A percentile compares a stretch with the other conserved stretches of the same genome.
These are phyloP conservation scores for Penstemon newberryi DNA, from an alignment of 257 asterid genomes.

Conservation along the genomic window DNA sequence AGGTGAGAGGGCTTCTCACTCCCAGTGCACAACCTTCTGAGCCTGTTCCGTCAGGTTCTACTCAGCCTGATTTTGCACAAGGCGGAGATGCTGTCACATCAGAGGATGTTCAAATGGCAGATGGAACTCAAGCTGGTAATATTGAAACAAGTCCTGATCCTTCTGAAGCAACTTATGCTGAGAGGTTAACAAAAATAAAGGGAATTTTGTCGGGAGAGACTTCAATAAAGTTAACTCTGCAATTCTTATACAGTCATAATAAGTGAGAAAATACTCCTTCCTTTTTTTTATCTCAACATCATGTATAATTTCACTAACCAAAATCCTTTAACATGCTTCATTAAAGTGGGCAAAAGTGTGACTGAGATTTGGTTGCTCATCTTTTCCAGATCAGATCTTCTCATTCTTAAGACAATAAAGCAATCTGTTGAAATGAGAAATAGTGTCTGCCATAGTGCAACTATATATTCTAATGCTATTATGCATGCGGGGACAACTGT, in stretches of 20 bases:
- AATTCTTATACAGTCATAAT: conserved; percentile 89
- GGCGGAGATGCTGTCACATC: conserved; percentile 39
- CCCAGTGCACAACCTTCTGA: conserved; percentile 56
- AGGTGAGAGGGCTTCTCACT: conserved; percentile 66
- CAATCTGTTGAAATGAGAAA: conserved; percentile 97
- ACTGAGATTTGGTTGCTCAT: conserved; percentile 21
- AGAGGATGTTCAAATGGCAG: conserved; percentile 72
- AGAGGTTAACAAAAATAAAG: conserved; percentile 61
- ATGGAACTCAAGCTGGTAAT: conserved; percentile 49
- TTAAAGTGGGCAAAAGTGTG: conserved; percentile 18
- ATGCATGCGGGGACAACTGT: conserved; percentile 99
- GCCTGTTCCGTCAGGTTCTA: conserved; percentile 43
- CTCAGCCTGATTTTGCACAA: conserved; percentile 28
- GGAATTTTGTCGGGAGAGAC: conserved; percentile 96
- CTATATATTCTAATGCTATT: conserved; percentile 91
- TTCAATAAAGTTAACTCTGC: conserved; percentile 87
- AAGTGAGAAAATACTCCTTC: conserved; percentile 50
- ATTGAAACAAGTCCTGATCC: conserved; percentile 43
- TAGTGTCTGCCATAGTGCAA: conserved; percentile 95
- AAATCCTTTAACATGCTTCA: conserved; percentile 10
- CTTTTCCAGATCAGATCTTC: conserved; percentile 87
- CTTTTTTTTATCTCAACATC: conserved; percentile 1
- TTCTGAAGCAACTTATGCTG: conserved; percentile 64
- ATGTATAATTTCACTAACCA: not conserved
- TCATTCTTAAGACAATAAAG: conserved; percentile 90